Evolutionary conservation across 208 protist species (phyloP), one percentile per base, ranked within the genome.

Genomic region (Herpetomonas samuelpessoai): DNA sequence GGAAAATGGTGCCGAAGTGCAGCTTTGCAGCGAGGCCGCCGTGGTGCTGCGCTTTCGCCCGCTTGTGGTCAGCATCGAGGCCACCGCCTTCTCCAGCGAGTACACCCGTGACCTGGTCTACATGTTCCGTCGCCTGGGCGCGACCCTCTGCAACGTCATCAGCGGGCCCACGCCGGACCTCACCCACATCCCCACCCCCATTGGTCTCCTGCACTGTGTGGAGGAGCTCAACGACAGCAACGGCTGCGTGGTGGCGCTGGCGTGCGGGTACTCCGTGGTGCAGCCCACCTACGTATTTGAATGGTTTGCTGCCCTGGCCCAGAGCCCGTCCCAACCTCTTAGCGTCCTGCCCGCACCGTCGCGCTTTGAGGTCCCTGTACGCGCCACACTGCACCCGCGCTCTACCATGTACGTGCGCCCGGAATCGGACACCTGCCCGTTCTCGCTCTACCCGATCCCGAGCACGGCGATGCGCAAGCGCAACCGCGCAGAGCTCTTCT

Each of bases 291-390:
- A 92, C 61, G 72, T 92, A 4, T 71, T 88, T 28, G 83, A 92
- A 77, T 92, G 82, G 85, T 91, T 89, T 53, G 80, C 78, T 1
- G 71, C 79, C 2, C 61, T 92, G 19, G 77, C 88, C n/a, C 71
- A 74, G 51, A 71, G 54, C 48, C 71, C 85, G 24, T 50, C 79
- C 2, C 62, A 66, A 2, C 76, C 84, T 39, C 81, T 95, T 16
- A 82, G 70, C 60, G 68, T 77, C 46, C 68, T 91, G 61, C 88
- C 85, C 16, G 66, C 80, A 29, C 88, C 88, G 0, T 63, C 74
- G 0, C 66, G 59, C 55, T 92, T 85, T 62, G 72, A 73, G 55
- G 75, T 90, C 31, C 80, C 82, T 7, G 72, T 92, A 46, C 81
- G 70, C 49, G 31, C 26, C 24, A 66, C 71, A 0, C 55, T 48